Percentiles rank a stretch among this genome's conserved stretches.
Evolutionary conservation across 306 rosid genomes (phyloP).

Genomic region (Inga laurina): DNA sequence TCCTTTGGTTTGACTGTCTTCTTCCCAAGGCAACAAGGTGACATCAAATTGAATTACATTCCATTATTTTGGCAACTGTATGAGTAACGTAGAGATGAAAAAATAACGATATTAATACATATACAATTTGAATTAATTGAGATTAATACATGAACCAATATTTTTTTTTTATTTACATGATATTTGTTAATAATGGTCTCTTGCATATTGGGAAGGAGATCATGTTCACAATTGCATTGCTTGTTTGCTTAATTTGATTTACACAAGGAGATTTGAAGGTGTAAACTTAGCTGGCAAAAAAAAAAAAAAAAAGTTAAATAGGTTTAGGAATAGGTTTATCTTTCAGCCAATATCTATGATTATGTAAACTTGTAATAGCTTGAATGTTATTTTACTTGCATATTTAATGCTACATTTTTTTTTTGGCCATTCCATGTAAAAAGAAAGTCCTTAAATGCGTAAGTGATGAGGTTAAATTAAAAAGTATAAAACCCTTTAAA

Average conservation of each 20-base stretch:
- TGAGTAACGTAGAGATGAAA: background rate
- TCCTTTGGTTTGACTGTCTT: background rate
- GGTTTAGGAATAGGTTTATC: too few species aligned
- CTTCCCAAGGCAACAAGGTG: background rate
- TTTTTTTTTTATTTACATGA: background rate
- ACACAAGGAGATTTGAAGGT: background rate
- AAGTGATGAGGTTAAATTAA: too few species aligned
- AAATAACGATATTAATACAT: background rate
- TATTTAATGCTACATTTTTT: too few species aligned
- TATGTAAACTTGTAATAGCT: too few species aligned
- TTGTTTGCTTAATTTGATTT: background rate
- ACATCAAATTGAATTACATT: background rate
- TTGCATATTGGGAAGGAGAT: background rate
- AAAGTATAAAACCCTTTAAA: too few species aligned
- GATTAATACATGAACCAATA: background rate
- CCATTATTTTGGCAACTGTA: background rate
- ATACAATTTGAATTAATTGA: background rate
- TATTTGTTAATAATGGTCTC: background rate
- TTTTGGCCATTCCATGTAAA: too few species aligned
- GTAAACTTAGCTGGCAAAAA: background rate
- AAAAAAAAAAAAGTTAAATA: too few species aligned
- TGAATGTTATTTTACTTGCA: background rate
- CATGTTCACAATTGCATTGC: background rate
- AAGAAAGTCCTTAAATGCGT: too few species aligned
- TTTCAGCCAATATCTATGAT: too few species aligned